These are phyloP conservation scores for Areca catechu DNA, from an alignment of 176 grass and related monocot genomes.

Conservation along the genomic window DNA sequence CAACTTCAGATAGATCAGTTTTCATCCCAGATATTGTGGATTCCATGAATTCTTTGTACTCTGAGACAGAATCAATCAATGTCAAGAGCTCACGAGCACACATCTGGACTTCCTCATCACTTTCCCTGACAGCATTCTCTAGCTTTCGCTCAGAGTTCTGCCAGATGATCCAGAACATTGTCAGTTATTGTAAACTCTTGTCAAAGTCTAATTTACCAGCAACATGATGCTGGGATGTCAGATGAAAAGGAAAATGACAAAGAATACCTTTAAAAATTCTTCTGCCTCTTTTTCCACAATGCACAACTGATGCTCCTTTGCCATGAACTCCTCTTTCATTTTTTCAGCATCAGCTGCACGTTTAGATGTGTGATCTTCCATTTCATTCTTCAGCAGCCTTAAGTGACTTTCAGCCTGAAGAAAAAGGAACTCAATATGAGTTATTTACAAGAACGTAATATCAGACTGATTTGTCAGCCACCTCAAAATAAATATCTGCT, in stretches of 20 bases:
- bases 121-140: conserved; percentile 13
- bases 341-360: conserved; percentile 34
- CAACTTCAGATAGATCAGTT: conserved; percentile 46
- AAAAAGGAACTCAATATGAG: background rate
- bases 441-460: background rate
- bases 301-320: conserved; percentile 33
- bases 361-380: conserved; percentile 31
- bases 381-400: conserved; percentile 36
- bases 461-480: too few species aligned
- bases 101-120: conserved; percentile 37
- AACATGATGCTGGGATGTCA: background rate
- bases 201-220: background rate
- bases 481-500: too few species aligned
- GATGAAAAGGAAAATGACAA: background rate
- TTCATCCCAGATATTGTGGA: conserved; percentile 20
- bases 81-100: conserved; percentile 38
- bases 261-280: conserved; percentile 47
- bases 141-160: conserved; percentile 49
- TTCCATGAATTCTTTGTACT: conserved; percentile 62
- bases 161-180: background rate
- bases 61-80: conserved; percentile 39
- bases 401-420: conserved; percentile 35
- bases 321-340: conserved; percentile 33
- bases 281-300: conserved; percentile 42
- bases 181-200: conserved; percentile 1